Percentiles rank a stretch among this genome's conserved stretches.
phyloP scores from a whole-genome alignment of 768 basidiomycete genomes.

The Leucocoprinus leucothites region DNA sequence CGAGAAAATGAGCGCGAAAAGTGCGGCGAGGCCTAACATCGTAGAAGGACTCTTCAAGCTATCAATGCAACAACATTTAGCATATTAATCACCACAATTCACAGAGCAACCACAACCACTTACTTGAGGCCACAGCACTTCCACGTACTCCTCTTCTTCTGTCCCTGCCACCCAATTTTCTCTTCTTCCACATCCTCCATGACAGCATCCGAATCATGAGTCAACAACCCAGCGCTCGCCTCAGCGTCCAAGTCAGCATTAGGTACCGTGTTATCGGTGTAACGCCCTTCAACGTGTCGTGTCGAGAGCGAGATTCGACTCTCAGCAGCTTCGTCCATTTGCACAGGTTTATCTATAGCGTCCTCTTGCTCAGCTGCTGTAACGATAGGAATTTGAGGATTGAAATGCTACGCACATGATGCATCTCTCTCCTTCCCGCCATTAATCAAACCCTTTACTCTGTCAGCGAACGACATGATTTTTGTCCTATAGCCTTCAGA shows the following conservation, averaged over 20 bases:
- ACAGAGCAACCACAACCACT: slow-evolving; percentile 14
- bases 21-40: slow-evolving; percentile 47
- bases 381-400: too few species aligned
- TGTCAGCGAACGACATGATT: slow-evolving; percentile 33
- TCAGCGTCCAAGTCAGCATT: neutral
- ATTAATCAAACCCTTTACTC: slow-evolving; percentile 42
- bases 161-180: slow-evolving; percentile 26
- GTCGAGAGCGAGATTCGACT: slow-evolving; percentile 23
- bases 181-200: slow-evolving; percentile 26
- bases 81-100: neutral
- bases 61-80: neutral
- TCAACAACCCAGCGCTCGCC: slow-evolving; percentile 20
- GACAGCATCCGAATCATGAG: slow-evolving; percentile 31
- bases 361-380: too few species aligned
- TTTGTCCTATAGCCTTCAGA: too few species aligned
- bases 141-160: slow-evolving; percentile 33
- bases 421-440: slow-evolving; percentile 42
- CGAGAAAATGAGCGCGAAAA: slow-evolving; percentile 37
- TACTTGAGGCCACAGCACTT: slow-evolving; percentile 51
- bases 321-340: slow-evolving; percentile 41
- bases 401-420: slow-evolving; percentile 32
- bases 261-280: neutral
- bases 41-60: slow-evolving; percentile 56
- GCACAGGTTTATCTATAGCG: slow-evolving; percentile 37
- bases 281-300: neutral